Conservation (phyloP, 2,329 filamentous ascomycete genomes). For the Hypoxylon sp. region DNA sequence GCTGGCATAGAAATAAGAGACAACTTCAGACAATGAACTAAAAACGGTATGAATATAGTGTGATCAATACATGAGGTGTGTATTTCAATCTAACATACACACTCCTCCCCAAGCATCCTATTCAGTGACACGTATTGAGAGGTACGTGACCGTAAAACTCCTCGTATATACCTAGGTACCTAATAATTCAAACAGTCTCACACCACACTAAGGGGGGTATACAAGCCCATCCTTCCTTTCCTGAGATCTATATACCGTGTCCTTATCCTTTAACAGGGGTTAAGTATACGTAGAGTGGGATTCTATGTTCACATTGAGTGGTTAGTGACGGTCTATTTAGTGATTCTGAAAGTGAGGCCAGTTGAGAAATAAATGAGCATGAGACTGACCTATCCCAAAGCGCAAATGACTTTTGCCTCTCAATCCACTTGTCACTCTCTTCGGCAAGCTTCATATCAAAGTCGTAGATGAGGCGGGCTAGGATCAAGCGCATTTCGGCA, state of each 20-base stretch:
- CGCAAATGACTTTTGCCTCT: conserved; percentile 51
- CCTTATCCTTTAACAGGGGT: conserved; percentile 38
- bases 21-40: neutral
- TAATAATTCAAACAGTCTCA: neutral
- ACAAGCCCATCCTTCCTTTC: neutral
- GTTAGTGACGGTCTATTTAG: conserved; percentile 4
- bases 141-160: neutral
- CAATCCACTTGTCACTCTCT: conserved; percentile 54
- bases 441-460: conserved; percentile 59
- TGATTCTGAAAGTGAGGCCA: neutral
- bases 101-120: neutral
- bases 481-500: conserved; percentile 62
- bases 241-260: neutral
- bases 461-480: conserved; percentile 59
- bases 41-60: neutral
- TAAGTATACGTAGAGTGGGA: conserved; percentile 44
- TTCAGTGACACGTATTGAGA: neutral
- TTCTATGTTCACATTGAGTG: conserved; percentile 9
- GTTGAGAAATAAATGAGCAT: neutral
- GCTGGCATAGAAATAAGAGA: neutral
- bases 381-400: conserved; percentile 52
- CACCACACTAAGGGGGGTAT: neutral
- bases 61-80: neutral
- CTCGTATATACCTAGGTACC: too few relatives aligned
- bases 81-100: neutral